Evolutionary conservation across 176 grass and related monocot species (phyloP), one percentile per base, ranked within the genome.

Genomic region (Calamus simplicifolius): DNA sequence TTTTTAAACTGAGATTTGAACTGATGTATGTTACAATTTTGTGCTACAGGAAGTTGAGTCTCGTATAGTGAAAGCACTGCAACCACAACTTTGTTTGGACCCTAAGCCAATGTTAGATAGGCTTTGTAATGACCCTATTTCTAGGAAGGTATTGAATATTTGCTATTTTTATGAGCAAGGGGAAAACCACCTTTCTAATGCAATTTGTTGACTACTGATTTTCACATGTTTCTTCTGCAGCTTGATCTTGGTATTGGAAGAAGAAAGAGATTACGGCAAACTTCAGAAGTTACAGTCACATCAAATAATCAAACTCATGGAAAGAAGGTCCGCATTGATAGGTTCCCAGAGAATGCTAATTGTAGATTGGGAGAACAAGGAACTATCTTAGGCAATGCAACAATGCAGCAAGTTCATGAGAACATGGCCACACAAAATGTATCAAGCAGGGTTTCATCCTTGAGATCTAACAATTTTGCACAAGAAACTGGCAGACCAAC

Each of bases 311-410:
- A 78, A 69, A 77, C 70, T 85, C 78, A 80, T 61, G 70, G 79
- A 49, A 98, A 98, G 83, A 98, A 89, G 67, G 75, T 89, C 30
- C 92, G 81, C 79, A 83, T 88, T 52, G 81, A 88, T 66, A 97
- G 81, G 74, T 62, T 74, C 7, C 51, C 72, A 15, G 82, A 85
- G 56, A 85, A 70, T 77, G 48, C 56, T 73, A 63, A 48, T 54
- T 62, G 27, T n/a, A 85, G 73, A 70, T 29, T 56, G 19, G 87
- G 78, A 54, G 72, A 82, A 27, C 53, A 50, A 18, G 68, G 68
- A 74, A 62, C 68, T 69, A 27, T 55, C 52, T 58, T 61, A 62
- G 56, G 30, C 27, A 90, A 70, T 85, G 68, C 66, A 62, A 29
- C 68, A 62, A 10, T 53, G 62, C 79, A 85, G 12, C 87, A 85